phyloP scores from a whole-genome alignment of 768 basidiomycete species.

The Tricholoma flavovirens region DNA sequence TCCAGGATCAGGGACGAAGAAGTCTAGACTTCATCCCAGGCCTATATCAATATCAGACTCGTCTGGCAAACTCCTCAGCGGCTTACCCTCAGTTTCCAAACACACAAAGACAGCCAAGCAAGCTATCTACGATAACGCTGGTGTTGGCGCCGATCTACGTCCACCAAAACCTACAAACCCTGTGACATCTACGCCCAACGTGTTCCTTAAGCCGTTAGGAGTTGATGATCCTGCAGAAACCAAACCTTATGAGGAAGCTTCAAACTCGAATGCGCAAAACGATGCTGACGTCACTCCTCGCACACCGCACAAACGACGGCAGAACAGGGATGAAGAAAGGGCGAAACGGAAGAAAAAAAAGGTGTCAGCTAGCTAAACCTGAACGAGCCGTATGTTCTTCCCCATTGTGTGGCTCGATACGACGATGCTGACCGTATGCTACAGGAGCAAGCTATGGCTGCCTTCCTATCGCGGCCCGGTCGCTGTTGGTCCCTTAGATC shows the following conservation, averaged over 20 bases:
- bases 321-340: conserved; percentile 16
- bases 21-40: conserved; percentile 13
- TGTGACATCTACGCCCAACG: conserved; percentile 8
- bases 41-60: conserved; percentile 22
- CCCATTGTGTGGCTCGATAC: neutral
- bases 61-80: conserved; percentile 15
- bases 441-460: neutral
- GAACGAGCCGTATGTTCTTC: neutral
- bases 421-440: neutral
- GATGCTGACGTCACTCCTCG: conserved; percentile 19
- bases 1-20: neutral
- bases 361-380: conserved; percentile 8
- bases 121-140: conserved; percentile 39
- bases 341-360: conserved; percentile 29
- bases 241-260: conserved; percentile 7
- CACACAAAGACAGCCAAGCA: conserved; percentile 37
- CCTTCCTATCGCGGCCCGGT: neutral
- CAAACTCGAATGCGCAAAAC: conserved; percentile 4
- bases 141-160: conserved; percentile 47
- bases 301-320: conserved; percentile 26
- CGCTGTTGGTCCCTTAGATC: neutral
- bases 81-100: conserved; percentile 21
- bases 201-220: conserved; percentile 52
- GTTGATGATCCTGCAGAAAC: conserved; percentile 42
- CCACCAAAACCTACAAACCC: conserved; percentile 14